A percentile compares a stretch with the other conserved stretches of the same genome.
These are phyloP conservation scores for Rhodotorula sp. DNA, from an alignment of 1,284 basidiomycete species.

Conservation along the genomic window DNA sequence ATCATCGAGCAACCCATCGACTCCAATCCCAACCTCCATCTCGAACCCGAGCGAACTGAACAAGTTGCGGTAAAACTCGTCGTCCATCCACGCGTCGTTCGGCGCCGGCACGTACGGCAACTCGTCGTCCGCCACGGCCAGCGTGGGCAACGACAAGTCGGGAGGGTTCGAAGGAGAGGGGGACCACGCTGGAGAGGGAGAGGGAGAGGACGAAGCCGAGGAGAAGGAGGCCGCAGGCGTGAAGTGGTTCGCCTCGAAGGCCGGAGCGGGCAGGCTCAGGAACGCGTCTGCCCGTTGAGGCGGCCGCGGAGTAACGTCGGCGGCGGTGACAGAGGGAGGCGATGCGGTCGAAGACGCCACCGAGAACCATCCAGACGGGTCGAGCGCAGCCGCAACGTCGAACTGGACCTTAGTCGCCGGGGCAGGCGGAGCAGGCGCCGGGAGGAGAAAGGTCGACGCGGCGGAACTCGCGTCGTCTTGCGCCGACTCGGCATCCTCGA, in stretches of 20 bases:
- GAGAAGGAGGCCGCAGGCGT: background rate
- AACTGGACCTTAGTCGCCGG: background rate
- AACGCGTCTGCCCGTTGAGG: background rate
- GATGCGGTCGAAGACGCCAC: background rate
- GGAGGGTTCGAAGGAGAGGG: background rate
- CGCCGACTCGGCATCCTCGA: slow-evolving; percentile 10
- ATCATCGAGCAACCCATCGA: background rate
- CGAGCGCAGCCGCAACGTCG: background rate
- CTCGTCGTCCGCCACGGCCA: background rate
- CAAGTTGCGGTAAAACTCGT: slow-evolving; percentile 19
- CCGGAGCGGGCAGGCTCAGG: background rate
- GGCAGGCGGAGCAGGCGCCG: background rate
- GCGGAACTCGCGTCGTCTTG: background rate
- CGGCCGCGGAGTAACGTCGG: background rate
- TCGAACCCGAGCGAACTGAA: slow-evolving; percentile 24
- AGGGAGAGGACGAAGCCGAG: background rate
- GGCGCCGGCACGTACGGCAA: background rate
- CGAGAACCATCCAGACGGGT: background rate
- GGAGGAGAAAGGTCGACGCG: background rate
- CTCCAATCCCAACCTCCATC: background rate
- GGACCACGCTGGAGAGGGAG: background rate
- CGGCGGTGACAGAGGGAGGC: background rate
- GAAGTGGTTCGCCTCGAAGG: background rate
- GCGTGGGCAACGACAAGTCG: background rate
- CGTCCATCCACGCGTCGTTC: slow-evolving; percentile 25